These are phyloP conservation scores for Toxicodendron radicans DNA, from an alignment of 345 rosid species.

Conservation along the genomic window DNA sequence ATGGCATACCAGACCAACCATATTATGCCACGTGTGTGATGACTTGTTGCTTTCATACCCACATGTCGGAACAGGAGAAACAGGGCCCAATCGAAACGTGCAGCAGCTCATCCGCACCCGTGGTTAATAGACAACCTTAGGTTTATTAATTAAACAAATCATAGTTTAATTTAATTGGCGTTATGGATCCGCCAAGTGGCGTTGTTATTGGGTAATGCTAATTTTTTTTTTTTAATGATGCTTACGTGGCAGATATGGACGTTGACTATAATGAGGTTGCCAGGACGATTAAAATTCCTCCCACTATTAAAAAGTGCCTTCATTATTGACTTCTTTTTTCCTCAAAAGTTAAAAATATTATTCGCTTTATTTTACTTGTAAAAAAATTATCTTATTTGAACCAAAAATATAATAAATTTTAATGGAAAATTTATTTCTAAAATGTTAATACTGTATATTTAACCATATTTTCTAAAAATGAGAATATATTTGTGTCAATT, in stretches of 20 bases:
- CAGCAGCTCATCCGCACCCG: background rate
- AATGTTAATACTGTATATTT: no score
- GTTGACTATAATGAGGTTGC: conserved; percentile 28
- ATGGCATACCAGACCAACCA: conserved; percentile 2
- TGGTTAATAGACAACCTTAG: conserved; percentile 7
- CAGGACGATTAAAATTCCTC: conserved; percentile 31
- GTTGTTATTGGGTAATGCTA: no score
- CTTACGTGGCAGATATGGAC: conserved; percentile 26
- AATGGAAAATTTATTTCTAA: no score
- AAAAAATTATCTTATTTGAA: no score
- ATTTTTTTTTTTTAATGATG: background rate
- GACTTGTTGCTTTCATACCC: background rate
- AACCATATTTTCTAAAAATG: no score
- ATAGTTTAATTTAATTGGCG: no score
- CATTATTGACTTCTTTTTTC: background rate
- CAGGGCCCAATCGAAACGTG: conserved; percentile 16
- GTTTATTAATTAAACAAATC: conserved; percentile 11
- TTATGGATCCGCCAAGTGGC: no score
- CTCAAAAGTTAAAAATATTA: no score
- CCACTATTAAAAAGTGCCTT: background rate
- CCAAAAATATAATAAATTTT: no score
- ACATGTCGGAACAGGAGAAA: conserved; percentile 13
- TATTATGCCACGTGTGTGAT: background rate
- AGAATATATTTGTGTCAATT: no score
- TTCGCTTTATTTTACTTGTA: no score